These are phyloP conservation scores for Glycine latifolia DNA, from an alignment of 306 rosid species.

Conservation along the genomic window DNA sequence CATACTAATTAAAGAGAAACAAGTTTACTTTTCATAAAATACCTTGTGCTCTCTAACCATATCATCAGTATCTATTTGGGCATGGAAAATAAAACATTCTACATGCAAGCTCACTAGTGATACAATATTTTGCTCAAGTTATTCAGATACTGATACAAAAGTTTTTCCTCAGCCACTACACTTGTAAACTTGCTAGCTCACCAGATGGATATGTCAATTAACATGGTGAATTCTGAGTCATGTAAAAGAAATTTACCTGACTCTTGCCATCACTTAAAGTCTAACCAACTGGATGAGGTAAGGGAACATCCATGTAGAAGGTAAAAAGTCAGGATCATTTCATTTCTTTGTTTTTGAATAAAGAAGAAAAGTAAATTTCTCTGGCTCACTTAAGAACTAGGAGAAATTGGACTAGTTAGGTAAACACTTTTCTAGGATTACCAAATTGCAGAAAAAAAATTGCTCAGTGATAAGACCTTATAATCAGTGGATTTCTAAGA, in stretches of 20 bases:
- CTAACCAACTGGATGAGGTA: slow-evolving; percentile 27
- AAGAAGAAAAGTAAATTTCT: slow-evolving; percentile 16
- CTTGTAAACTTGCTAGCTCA: slow-evolving; percentile 13
- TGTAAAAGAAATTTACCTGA: not conserved
- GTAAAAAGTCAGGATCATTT: not conserved
- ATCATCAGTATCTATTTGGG: slow-evolving; percentile 29
- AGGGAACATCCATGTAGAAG: slow-evolving; percentile 20
- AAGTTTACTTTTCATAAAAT: slow-evolving; percentile 39
- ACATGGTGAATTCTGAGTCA: not conserved
- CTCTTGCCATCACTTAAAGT: slow-evolving; percentile 29
- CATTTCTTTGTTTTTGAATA: slow-evolving; percentile 5
- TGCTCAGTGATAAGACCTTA: not conserved
- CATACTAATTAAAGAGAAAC: slow-evolving; percentile 8
- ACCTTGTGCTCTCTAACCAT: slow-evolving; percentile 30
- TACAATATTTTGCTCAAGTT: slow-evolving; percentile 13
- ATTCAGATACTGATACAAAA: not conserved
- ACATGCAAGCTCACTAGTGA: slow-evolving; percentile 2
- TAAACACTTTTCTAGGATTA: slow-evolving; percentile 38
- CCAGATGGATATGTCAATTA: slow-evolving; percentile 13
- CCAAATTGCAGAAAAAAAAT: slow-evolving; percentile 13
- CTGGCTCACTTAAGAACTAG: slow-evolving; percentile 4
- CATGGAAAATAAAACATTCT: slow-evolving; percentile 4
- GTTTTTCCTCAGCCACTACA: slow-evolving; percentile 19
- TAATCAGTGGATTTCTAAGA: slow-evolving; percentile 8
- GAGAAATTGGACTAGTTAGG: not conserved